Base-by-base conservation (phyloP, 2,329 filamentous ascomycete genomes). In the Curvularia verruculosa region DNA sequence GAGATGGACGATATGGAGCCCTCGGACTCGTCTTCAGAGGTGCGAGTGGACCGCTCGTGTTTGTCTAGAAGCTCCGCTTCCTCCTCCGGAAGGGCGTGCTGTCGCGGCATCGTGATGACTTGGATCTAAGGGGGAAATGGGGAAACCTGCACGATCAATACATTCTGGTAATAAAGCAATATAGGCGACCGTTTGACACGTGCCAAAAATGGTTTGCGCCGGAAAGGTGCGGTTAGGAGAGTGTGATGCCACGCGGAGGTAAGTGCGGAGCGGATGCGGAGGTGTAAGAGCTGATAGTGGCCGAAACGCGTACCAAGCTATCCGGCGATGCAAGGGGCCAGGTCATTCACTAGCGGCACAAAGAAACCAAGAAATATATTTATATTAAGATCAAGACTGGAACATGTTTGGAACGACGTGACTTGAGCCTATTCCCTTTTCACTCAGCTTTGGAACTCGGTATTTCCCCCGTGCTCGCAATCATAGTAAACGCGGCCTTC, bases 1-100 rank as follows among this genome's bases (percentile, higher is more conserved):
- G 91, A 95, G n/a, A 87, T 87, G 39, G 89, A 89, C n/a, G 89
- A 91, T 44, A 85, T 75, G 3, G 90, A 91, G 60, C 83, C 84
- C 51, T 72, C 70, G 5, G 65, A 73, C 44, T 69, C 68, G 60
- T 75, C 75, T 59, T 75, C 70, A 56, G 75, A 76, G 56, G 61
- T 56, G 57, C 69, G 71, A 53, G 69, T 54, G 37, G 69, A 58
- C 47, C 60, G 58, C 52, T 75, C 69, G 36, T 75, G 64, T 46
- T 70, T 68, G 26, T 75, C 78, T 21, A 82, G 74, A 56, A 80
- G 79, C 66, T 78, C 74, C 54, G 76, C 74, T 73, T 82, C 79
- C 68, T 82, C 79, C 60, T 78, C 74, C 64, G 74, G 72, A 52
- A 67, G 57, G 46, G 68, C 63, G 59, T 68, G 70, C 59, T 74